Evolutionary conservation across 2,329 filamentous ascomycete genomes (phyloP), one percentile per base, ranked within the genome.

Genomic region (Teratosphaeria nubilosa): DNA sequence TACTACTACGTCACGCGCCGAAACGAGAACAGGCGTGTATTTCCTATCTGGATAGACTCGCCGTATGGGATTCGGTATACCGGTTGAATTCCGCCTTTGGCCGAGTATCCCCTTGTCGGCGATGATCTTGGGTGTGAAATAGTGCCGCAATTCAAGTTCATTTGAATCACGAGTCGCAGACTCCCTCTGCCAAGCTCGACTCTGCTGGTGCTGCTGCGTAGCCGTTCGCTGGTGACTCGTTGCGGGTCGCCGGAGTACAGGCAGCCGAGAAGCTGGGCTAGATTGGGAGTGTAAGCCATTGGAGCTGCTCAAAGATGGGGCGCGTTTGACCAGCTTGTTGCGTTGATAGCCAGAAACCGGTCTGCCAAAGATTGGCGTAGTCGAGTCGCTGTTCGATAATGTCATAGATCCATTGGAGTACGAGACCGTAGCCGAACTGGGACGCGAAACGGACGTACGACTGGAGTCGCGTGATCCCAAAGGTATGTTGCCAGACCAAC

Each of bases 241-340:
- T 52, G 87, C 87, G 56, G 88, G 88, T 65, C 88, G 79, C 59
- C 86, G 83, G 59, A 91, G 79, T 24, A 82, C 84, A 2, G 84
- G 81, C 61, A 87, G 75, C 66, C 86, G 82, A 53, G 84, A 81
- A 63, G 76, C 82, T 32, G 84, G 56, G 16, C 63, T 78, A 7
- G 31, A 30, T 59, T 77, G 78, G 51, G 75, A 69, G 13, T 73
- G 68, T 5, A 78, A 74, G 53, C 76, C 70, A 61, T 75, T 74
- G 55, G 74, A 74, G 63, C 75, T 74, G 63, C 80, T 79, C 53
- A 77, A 75, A 22, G 86, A 83, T 2, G 85, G 80, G 41, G 82
- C 79, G 60, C 87, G 83, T 74, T 92, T 92, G 56, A 91, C 87
- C 48, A 91, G 78, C 75, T 90, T 91, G 72, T 91, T 91, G 20